Percentiles rank a stretch among this genome's conserved stretches.
Conservation (phyloP, 202 grass and related monocot genomes). For the Setaria viridis region DNA sequence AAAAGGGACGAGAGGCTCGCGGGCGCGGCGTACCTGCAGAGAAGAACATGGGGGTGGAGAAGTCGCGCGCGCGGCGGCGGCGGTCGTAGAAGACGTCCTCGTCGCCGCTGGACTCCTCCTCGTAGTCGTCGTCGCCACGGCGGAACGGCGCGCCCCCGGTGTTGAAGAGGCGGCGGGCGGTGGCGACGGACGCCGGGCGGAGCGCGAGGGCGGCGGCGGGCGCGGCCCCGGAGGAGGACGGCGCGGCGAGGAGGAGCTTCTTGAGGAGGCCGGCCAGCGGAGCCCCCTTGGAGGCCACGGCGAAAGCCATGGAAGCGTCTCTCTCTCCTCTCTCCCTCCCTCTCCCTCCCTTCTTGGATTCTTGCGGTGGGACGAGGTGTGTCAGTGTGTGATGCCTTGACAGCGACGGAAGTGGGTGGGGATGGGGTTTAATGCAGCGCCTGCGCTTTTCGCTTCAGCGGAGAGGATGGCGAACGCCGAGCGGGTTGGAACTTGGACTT, state of each 20-base stretch:
- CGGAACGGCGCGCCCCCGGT: slow-evolving; percentile 37
- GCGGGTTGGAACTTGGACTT: background rate
- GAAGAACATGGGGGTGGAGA: slow-evolving; percentile 37
- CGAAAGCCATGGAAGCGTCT: slow-evolving; percentile 41
- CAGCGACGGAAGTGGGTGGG: background rate
- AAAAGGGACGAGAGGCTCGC: too few relatives aligned
- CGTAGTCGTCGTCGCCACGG: background rate
- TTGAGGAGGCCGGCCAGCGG: slow-evolving; percentile 46
- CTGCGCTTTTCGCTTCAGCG: background rate
- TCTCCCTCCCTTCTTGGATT: background rate
- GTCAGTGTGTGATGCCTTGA: background rate
- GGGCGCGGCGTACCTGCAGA: slow-evolving; percentile 41
- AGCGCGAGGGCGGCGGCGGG: background rate
- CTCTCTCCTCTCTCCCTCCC: background rate
- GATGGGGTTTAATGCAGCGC: background rate
- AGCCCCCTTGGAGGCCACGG: slow-evolving; percentile 35
- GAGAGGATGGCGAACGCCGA: background rate
- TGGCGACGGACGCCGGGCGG: slow-evolving; percentile 4
- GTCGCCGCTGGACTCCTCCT: slow-evolving; percentile 3
- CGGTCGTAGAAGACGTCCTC: background rate
- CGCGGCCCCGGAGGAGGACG: background rate
- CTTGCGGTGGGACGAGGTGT: background rate
- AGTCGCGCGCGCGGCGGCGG: background rate
- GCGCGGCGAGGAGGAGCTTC: slow-evolving; percentile 38
- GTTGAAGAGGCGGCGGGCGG: slow-evolving; percentile 46